Conservation (phyloP, 192 early-diverging fungal genomes). For the Obelidium mucronatum region DNA sequence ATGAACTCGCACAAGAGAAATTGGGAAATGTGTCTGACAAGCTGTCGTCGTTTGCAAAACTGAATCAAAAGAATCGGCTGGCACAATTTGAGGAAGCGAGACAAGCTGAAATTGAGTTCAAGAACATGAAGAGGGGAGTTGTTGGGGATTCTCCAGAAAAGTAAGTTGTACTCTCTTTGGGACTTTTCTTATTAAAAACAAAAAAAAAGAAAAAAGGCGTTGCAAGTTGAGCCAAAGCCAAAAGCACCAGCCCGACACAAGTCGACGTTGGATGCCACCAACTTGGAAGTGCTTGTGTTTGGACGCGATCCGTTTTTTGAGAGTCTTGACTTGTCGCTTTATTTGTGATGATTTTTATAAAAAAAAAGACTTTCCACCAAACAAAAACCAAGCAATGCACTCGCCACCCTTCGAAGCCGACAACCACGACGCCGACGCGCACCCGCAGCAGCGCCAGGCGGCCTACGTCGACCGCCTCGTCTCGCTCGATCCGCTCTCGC, state of each 20-base stretch:
- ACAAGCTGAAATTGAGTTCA: constrained; percentile 21
- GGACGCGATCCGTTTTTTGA: constrained; percentile 18
- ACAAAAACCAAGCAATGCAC: too few species aligned
- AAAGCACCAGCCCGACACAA: too few species aligned
- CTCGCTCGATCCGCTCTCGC: background rate
- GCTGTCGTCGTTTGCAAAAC: constrained; percentile 17
- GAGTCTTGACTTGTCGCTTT: constrained; percentile 12
- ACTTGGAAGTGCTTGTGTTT: constrained; percentile 11
- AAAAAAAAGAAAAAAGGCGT: background rate
- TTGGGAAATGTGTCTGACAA: background rate
- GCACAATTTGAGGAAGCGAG: constrained; percentile 12
- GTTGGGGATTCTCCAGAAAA: background rate
- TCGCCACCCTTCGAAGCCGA: too few species aligned
- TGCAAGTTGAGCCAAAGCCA: too few species aligned
- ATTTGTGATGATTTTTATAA: too few species aligned
- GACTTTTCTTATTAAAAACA: background rate
- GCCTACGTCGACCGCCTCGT: background rate
- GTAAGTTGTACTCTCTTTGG: background rate
- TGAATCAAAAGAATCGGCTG: constrained; percentile 29
- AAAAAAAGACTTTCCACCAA: too few species aligned
- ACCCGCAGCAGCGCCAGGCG: background rate
- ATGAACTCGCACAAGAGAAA: constrained; percentile 23
- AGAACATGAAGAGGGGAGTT: background rate
- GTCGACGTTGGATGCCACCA: background rate
- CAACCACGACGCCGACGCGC: too few species aligned